Conservation (phyloP, 352 stramenopile species). For the Pythium phragmitis region DNA sequence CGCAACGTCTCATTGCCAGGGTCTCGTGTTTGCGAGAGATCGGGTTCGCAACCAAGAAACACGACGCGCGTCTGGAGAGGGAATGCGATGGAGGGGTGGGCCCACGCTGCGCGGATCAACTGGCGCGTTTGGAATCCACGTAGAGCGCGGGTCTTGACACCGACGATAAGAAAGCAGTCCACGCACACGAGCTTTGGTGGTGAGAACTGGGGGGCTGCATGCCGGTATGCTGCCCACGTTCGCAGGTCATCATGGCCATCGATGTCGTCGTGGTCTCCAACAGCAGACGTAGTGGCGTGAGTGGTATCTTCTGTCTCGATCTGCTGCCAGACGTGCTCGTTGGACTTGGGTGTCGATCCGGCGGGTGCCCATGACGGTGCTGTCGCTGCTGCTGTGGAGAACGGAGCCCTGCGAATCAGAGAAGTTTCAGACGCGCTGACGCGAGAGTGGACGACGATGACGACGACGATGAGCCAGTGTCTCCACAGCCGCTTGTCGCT, state of each 20-base stretch:
- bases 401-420: neutral
- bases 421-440: neutral
- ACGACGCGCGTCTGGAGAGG: constrained; percentile 24
- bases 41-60: constrained; percentile 37
- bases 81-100: neutral
- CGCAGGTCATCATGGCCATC: neutral
- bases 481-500: neutral
- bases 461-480: neutral
- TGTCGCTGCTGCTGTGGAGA: neutral
- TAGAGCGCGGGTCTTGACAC: constrained; percentile 40
- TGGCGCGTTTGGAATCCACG: constrained; percentile 29
- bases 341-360: neutral
- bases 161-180: constrained; percentile 37
- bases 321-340: neutral
- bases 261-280: neutral
- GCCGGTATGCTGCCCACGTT: neutral
- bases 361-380: too few relatives aligned
- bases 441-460: neutral
- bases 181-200: neutral
- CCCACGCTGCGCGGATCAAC: constrained; percentile 36
- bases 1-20: neutral
- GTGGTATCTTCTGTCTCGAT: too few relatives aligned
- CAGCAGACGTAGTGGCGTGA: neutral
- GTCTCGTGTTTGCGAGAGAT: neutral
- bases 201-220: neutral